Evolutionary conservation across 345 rosid genomes (phyloP).

Genomic region (Bruguiera gymnorhiza): DNA sequence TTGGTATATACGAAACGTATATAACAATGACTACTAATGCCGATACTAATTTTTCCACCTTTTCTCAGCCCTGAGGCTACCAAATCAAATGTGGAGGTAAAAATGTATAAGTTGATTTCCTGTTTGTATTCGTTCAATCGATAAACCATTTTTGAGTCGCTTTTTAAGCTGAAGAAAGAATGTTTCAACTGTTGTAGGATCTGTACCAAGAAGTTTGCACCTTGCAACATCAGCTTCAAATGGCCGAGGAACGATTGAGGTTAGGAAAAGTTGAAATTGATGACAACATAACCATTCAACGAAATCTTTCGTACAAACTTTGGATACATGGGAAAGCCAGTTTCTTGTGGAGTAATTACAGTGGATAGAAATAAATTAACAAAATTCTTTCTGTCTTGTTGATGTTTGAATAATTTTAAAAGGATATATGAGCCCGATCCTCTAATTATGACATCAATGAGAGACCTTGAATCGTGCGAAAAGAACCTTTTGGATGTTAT

Average conservation of each 20-base stretch:
- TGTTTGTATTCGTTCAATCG: not conserved
- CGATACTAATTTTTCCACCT: not conserved
- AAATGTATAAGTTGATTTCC: not conserved
- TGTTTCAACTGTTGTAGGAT: constrained; percentile 9
- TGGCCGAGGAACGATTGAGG: constrained; percentile 40
- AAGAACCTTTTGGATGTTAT: constrained; percentile 35
- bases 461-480: constrained; percentile 43
- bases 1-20: no score
- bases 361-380: not conserved
- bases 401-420: not conserved
- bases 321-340: no score
- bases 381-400: not conserved
- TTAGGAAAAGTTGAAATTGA: not conserved
- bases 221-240: constrained; percentile 33
- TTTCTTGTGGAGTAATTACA: not conserved
- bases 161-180: not conserved
- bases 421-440: constrained; percentile 38
- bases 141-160: not conserved
- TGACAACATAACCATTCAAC: no score
- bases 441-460: constrained; percentile 19
- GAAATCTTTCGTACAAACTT: no score
- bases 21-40: no score
- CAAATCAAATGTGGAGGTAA: constrained; percentile 24
- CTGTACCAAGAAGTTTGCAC: constrained; percentile 31
- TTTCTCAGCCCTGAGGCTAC: constrained; percentile 16